Evolutionary conservation across 768 basidiomycete species (phyloP).

Genomic region (Cystobasidiopsis lactophilus): DNA sequence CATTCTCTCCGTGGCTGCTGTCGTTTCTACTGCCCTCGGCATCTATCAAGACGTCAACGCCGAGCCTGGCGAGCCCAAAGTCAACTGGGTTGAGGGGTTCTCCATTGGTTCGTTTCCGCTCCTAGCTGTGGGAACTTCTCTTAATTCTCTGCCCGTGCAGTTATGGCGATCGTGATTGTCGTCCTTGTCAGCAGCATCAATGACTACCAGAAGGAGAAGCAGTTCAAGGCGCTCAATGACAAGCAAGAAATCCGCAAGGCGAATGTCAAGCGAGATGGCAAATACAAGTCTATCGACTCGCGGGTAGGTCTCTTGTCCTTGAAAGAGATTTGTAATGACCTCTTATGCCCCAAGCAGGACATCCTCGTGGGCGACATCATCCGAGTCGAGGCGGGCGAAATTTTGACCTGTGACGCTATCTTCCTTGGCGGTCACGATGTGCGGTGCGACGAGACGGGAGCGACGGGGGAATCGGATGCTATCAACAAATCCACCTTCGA

Average conservation of each 20-base stretch:
- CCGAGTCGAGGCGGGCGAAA: constrained; percentile 3
- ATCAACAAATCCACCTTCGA: constrained; percentile 4
- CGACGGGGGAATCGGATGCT: constrained; percentile 7
- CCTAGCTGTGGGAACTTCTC: constrained; percentile 45
- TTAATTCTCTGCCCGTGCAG: not conserved
- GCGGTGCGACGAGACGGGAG: constrained; percentile 6
- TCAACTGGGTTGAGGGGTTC: constrained; percentile 78
- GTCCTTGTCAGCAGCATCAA: constrained; percentile 37
- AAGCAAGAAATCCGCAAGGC: constrained; percentile 81
- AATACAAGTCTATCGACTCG: constrained; percentile 8
- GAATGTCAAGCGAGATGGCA: constrained; percentile 52
- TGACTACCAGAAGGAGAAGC: constrained; percentile 92
- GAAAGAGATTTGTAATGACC: not conserved
- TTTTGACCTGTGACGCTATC: constrained; percentile 5
- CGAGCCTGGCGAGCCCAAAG: constrained; percentile 38
- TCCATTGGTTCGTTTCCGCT: constrained; percentile 35
- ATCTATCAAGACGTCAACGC: constrained; percentile 68
- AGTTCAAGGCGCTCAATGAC: constrained; percentile 72
- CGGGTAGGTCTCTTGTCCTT: not conserved
- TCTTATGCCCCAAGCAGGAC: too few relatives aligned
- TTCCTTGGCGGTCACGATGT: not conserved
- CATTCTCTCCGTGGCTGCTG: constrained; percentile 65
- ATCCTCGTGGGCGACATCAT: constrained; percentile 8
- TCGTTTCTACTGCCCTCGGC: constrained; percentile 71
- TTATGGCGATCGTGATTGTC: constrained; percentile 28